These are phyloP conservation scores for Trichoderma sp. DNA, from an alignment of 2,329 filamentous ascomycete genomes.

Conservation along the genomic window DNA sequence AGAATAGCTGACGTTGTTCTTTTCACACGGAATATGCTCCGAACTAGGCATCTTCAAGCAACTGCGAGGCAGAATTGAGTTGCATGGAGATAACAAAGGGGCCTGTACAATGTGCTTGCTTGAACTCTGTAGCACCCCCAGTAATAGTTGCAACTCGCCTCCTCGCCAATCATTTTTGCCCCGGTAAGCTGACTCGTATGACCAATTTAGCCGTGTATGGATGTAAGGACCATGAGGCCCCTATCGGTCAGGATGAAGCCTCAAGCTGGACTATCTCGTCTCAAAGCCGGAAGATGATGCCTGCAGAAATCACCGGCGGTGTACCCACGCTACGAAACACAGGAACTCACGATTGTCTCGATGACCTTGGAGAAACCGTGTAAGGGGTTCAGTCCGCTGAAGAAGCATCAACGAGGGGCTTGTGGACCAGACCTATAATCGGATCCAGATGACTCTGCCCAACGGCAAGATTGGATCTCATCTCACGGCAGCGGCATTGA, in stretches of 20 bases:
- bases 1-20: neutral
- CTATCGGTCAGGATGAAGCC: neutral
- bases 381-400: neutral
- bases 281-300: neutral
- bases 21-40: neutral
- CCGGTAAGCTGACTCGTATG: conserved; percentile 5
- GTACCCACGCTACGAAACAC: neutral
- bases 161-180: neutral
- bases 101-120: neutral
- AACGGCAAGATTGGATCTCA: neutral
- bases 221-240: neutral
- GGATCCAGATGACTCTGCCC: neutral
- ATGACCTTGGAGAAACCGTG: neutral
- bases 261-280: neutral
- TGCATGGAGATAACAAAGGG: neutral
- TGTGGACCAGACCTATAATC: neutral
- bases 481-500: neutral
- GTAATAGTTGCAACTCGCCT: neutral
- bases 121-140: neutral
- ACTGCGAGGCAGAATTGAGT: neutral
- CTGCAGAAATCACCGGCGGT: neutral
- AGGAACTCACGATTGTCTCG: neutral
- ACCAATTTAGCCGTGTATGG: neutral
- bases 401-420: neutral
- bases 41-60: neutral